Conservation (phyloP, 23 red algal species). For the Chondrus crispus region DNA sequence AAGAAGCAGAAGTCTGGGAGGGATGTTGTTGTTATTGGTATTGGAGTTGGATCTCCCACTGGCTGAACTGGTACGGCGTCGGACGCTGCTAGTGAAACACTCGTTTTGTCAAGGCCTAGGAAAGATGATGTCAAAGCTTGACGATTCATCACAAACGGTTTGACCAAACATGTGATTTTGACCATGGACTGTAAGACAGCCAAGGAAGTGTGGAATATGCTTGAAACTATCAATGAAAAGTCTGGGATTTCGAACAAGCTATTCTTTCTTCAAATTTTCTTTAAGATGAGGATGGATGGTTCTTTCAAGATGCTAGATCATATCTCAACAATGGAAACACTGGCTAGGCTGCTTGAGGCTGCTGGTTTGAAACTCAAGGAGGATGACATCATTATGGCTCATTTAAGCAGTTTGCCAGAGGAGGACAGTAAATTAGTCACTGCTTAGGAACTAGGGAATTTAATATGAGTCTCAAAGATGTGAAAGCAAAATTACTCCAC, state of each 20-base stretch:
- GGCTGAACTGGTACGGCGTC: neutral
- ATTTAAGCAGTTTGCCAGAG: neutral
- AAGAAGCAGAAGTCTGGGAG: neutral
- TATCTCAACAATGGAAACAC: neutral
- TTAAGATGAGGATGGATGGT: neutral
- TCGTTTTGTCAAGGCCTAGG: neutral
- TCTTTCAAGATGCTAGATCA: neutral
- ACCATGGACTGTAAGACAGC: neutral
- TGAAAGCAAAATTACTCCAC: neutral
- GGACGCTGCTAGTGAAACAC: neutral
- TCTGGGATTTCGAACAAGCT: neutral
- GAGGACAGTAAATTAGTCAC: neutral
- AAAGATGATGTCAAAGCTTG: neutral
- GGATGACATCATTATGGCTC: neutral
- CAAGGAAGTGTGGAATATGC: neutral
- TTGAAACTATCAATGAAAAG: neutral
- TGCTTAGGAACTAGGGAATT: neutral
- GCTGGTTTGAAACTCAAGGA: neutral
- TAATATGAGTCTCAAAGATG: neutral
- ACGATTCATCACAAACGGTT: neutral
- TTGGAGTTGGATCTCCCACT: neutral
- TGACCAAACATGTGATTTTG: neutral
- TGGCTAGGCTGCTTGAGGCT: neutral
- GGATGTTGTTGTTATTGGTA: neutral
- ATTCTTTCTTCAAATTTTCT: neutral